Evolutionary conservation across 768 basidiomycete genomes (phyloP), one percentile per base, ranked within the genome.

Genomic region (Piloderma croceum): DNA sequence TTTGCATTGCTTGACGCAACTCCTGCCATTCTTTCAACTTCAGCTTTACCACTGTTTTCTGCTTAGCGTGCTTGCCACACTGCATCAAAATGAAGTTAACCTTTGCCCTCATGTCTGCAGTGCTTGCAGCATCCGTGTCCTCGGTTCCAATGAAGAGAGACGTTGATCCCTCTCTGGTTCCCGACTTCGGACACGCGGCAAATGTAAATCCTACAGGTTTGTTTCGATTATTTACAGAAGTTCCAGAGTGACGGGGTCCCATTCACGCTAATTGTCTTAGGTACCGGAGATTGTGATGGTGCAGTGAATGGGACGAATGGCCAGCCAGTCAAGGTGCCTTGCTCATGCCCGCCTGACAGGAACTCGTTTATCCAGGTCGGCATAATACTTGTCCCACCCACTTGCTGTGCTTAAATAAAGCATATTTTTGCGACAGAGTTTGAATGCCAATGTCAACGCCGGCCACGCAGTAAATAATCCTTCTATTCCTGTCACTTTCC

Each of bases 281-380:
- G 83, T 12, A 79, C 77, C 5, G 83, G 80, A n/a, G 74, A 83
- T 46, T 83, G 83, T 43, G 79, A 83, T 44, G 83, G 82, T 5
- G 70, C 71, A 2, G 69, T 77, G 24, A 69, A 70, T 3, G 78
- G 77, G 18, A 63, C 76, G 6, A 64, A 73, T 23, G 81, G 80
- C 3, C 58, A 68, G 21, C 67, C 72, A 7, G 67, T 83, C 50
- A 73, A 74, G 57, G 68, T 85, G 15, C 82, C 82, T 3, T 83
- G 80, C 53, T 50, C 61, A 24, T 85, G 81, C 58, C 82, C 82
- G 23, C 83, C 83, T 1, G 61, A 69, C 43, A 69, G 72, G 43
- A 53, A 57, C 10, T 57, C 55, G 21, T 84, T 79, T 63, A 65
- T 81, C 45, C 29, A 62, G n/a, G 80, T 77, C 45, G 44, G 57